Evolutionary conservation across 1,139 yeast genomes (phyloP).

Genomic region (Meyerozyma athensensis): DNA sequence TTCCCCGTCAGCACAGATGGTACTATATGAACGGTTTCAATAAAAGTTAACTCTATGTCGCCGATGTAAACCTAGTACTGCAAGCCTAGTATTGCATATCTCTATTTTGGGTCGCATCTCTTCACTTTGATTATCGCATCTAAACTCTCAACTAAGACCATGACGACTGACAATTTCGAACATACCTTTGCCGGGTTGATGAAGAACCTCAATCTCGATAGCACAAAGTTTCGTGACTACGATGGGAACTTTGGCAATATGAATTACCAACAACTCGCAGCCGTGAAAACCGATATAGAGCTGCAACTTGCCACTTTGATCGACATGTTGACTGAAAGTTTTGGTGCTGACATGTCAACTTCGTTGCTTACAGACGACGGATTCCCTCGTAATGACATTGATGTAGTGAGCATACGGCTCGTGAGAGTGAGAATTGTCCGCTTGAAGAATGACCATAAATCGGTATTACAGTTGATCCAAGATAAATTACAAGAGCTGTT

Average conservation of each 20-base stretch:
- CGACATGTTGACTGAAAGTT: slow-evolving; percentile 26
- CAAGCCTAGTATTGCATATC: background rate
- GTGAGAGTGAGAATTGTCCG: slow-evolving; percentile 61
- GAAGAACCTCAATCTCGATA: slow-evolving; percentile 35
- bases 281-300: slow-evolving; percentile 30
- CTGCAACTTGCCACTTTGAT: slow-evolving; percentile 27
- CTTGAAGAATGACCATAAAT: slow-evolving; percentile 62
- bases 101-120: background rate
- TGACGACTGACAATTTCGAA: slow-evolving; percentile 12
- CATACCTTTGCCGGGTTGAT: slow-evolving; percentile 35
- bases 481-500: slow-evolving; percentile 42
- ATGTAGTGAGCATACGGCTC: slow-evolving; percentile 64
- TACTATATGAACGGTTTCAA: background rate
- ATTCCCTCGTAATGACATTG: slow-evolving; percentile 80
- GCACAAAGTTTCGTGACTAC: slow-evolving; percentile 20
- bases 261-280: slow-evolving; percentile 25
- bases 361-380: slow-evolving; percentile 68
- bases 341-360: slow-evolving; percentile 46
- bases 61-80: too few species aligned
- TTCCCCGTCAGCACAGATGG: slow-evolving; percentile 35
- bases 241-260: slow-evolving; percentile 17
- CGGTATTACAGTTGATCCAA: slow-evolving; percentile 47
- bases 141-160: slow-evolving; percentile 3
- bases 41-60: too few species aligned
- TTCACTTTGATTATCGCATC: background rate